These are phyloP conservation scores for Hansfordia pulvinata DNA, from an alignment of 2,329 filamentous ascomycete species.

Conservation along the genomic window DNA sequence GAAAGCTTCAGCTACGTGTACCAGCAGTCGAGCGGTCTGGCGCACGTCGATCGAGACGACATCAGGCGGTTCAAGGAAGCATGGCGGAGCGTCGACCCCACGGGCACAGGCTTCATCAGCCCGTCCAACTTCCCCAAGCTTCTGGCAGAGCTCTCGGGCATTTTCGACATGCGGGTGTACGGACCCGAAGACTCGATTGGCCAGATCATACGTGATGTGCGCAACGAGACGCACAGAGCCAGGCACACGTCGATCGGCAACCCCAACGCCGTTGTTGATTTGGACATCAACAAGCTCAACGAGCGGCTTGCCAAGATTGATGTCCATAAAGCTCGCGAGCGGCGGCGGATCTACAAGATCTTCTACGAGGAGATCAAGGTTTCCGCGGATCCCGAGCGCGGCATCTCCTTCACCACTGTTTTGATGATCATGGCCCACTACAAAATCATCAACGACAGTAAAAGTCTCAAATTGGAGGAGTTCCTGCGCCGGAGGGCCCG, in stretches of 20 bases:
- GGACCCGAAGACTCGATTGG: conserved; percentile 77
- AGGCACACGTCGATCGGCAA: conserved; percentile 42
- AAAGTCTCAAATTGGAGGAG: conserved; percentile 85
- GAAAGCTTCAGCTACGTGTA: conserved; percentile 99
- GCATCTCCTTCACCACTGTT: conserved; percentile 83
- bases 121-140: conserved; percentile 83
- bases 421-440: conserved; percentile 96
- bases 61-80: conserved; percentile 96
- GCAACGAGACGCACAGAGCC: conserved; percentile 36
- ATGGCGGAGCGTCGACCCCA: conserved; percentile 89
- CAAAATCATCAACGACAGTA: conserved; percentile 96
- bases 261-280: conserved; percentile 35
- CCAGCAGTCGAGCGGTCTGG: conserved; percentile 86
- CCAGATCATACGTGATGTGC: conserved; percentile 77
- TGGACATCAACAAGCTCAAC: conserved; percentile 69
- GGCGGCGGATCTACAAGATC: conserved; percentile 72
- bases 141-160: conserved; percentile 80
- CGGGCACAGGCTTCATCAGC: conserved; percentile 80
- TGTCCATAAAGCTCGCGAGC: conserved; percentile 56
- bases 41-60: conserved; percentile 81
- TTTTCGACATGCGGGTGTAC: conserved; percentile 97
- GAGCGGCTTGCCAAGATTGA: conserved; percentile 61
- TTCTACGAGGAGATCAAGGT: conserved; percentile 97
- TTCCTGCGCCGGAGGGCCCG: conserved; percentile 82
- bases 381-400: conserved; percentile 75